These are phyloP conservation scores for Umbilicaria muhlenbergii DNA, from an alignment of 495 filamentous ascomycete genomes.

Conservation along the genomic window DNA sequence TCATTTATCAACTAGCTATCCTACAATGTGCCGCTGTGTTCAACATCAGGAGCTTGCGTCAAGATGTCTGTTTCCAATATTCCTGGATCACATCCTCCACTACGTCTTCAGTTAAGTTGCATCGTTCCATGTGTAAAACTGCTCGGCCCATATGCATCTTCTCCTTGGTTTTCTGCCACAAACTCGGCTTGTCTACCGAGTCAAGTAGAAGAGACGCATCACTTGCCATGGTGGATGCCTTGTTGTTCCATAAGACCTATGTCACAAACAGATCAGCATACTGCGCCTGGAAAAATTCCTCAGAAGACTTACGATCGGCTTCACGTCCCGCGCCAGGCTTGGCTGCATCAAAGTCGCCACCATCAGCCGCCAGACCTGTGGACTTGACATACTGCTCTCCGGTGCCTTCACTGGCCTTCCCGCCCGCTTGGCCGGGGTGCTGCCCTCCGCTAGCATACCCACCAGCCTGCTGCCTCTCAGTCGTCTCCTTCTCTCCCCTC, in stretches of 20 bases:
- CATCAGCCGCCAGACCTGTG: conserved; percentile 35
- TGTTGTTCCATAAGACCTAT: too few species aligned
- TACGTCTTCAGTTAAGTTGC: too few species aligned
- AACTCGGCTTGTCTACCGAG: conserved; percentile 7
- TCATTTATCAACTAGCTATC: background rate
- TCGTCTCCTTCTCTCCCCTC: conserved; percentile 6
- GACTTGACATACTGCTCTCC: conserved; percentile 38
- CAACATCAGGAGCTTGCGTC: too few species aligned
- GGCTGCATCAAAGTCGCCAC: conserved; percentile 42
- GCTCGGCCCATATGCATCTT: conserved; percentile 17
- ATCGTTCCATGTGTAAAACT: too few species aligned
- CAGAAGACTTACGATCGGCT: conserved; percentile 40
- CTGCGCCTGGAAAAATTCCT: background rate
- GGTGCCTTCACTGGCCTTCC: conserved; percentile 28
- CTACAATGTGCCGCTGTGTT: conserved; percentile 2
- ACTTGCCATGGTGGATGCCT: too few species aligned
- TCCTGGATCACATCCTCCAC: too few species aligned
- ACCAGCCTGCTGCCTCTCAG: conserved; percentile 9
- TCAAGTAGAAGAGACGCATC: too few species aligned
- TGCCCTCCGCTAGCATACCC: conserved; percentile 11
- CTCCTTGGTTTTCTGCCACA: conserved; percentile 19
- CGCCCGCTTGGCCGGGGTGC: conserved; percentile 17
- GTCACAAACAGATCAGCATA: background rate
- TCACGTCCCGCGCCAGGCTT: conserved; percentile 46
- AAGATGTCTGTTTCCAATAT: too few species aligned